Evolutionary conservation across 2,329 filamentous ascomycete species (phyloP), one percentile per base, ranked within the genome.

Genomic region (Hypoxylon sp.): DNA sequence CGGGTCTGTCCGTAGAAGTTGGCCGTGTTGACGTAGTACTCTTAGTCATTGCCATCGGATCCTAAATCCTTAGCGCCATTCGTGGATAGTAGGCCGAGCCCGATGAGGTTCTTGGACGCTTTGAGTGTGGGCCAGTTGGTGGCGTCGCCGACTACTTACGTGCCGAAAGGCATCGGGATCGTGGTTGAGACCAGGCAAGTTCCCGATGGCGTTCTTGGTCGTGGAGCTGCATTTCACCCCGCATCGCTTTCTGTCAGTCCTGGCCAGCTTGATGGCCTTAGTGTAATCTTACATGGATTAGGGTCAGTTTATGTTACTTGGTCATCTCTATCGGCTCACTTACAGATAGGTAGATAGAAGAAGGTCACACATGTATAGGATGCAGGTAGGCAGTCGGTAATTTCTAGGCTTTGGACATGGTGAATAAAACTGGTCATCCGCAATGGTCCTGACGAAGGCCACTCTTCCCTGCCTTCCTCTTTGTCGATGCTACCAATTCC

Each of bases 81-180:
- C 0, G 48, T 58, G 24, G 62, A 60, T 6, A 72, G 10, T 4
- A 69, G 26, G 0, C 39, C 70, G 8, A 69, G 61, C 2, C 69
- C 64, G 2, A 79, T 78, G 72, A 92, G 92, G 26, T 80, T 79
- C 8, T 82, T 70, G 0, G 81, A 74, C 3, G 84, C 87, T 73
- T 89, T 88, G 71, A 91, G 81, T 0, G 83, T 84, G 0, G 90
- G 89, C 32, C 85, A 73, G 66, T 84, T 79, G 64, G 81, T 75
- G 10, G 87, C 84, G 77, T 92, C 88, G 46, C 90, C 90, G 28
- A 92, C 80, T 59, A 92, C 82, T 71, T 91, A 88, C 1, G 89
- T 91, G 75, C 91, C 91, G 78, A 92, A 92, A 74, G 85, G 85
- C 74, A 90, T 86, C 50, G 89, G 76, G 8, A 39, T 39, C 17